Base-by-base conservation (phyloP, 768 basidiomycete species). In the Infundibulicybe gibba region DNA sequence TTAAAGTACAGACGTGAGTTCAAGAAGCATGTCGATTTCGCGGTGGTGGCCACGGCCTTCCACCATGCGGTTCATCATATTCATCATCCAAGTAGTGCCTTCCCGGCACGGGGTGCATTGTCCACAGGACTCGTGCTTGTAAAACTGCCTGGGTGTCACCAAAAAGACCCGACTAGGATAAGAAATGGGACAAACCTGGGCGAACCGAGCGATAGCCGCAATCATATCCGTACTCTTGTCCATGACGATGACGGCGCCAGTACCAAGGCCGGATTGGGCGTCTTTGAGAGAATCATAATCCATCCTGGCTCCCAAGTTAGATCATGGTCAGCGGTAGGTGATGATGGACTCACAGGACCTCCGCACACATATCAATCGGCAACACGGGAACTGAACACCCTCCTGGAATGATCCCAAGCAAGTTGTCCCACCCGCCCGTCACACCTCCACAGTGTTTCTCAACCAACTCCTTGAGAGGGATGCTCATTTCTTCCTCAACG, bases 21-120 rank as follows among this genome's bases (percentile, higher is more conserved):
- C 95, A 21, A 94, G 80, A 11, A 99, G 76, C 95, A 97, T 97
- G 66, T 98, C 95, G 49, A 99, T 97, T 72, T 99, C 95, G 49
- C 95, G 85, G 54, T 78, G 76, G 59, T 94, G 90, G 0, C 86
- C 90, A 10, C 94, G 80, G 2, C 95, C 95, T 60, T 90, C 88
- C 14, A 89, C 91, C 75, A 99, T 82, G 40, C 95, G 85, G 63
- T 92, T 80, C 95, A 99, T 99, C 93, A 98, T 97, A 69, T 97
- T 95, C 82, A 88, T 91, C 90, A 99, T 92, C 95, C 95, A 98
- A 0, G 93, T 97, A 2, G 95, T 98, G 32, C 94, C 93, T 60
- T 94, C 90, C 52, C 91, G 72, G 64, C 93, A 95, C 3, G 94
- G 93, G 10, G 93, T 94, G 58, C 94, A 97, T 63, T 98, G 95